Base-by-base conservation (phyloP, 768 basidiomycete genomes). In the Leccinum arenicola region DNA sequence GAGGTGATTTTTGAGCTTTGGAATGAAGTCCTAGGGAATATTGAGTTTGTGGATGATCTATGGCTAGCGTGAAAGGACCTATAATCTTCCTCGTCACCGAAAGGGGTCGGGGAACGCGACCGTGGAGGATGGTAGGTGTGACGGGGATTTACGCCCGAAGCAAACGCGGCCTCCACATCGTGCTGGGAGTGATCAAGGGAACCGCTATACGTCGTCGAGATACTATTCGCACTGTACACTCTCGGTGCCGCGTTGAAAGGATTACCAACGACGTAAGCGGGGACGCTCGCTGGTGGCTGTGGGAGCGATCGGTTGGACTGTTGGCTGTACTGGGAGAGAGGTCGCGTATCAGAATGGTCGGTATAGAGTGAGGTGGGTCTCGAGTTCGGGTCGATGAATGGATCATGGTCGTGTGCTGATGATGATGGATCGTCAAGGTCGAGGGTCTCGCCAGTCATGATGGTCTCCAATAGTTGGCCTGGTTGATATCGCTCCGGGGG, bases 61-160 rank as follows among this genome's bases (percentile, higher is more conserved):
- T 23, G 21, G 21, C 21, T 23, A 23, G 21, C 21, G 21, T 23
- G 21, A 23, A 23, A 23, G 21, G 21, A 23, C 21, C 77, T 79
- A 61, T 88, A 89, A 64, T 86, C 87, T 62, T 89, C 88, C 40
- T 89, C 88, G 53, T 89, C 88, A 4, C 81, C 80, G 9, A 84
- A 84, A 10, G 89, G 89, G 4, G 89, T 91, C 0, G 89, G 88
- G 3, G 89, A 91, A 23, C 89, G 84, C 19, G 89, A 91, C 51
- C 87, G 82, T 31, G 86, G 80, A 3, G 79, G 76, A 6, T 72
- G 74, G 64, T 78, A 81, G 1, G 77, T 73, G 33, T 80, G 73
- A 11, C 81, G 82, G 7, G 82, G 75, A 63, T 79, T 75, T 56
- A 79, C 78, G 7, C 85, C 88, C 0, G 88, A 87, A 9, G 89